Evolutionary conservation across 2,329 filamentous ascomycete species (phyloP).

Genomic region (Paraphoma sp.): DNA sequence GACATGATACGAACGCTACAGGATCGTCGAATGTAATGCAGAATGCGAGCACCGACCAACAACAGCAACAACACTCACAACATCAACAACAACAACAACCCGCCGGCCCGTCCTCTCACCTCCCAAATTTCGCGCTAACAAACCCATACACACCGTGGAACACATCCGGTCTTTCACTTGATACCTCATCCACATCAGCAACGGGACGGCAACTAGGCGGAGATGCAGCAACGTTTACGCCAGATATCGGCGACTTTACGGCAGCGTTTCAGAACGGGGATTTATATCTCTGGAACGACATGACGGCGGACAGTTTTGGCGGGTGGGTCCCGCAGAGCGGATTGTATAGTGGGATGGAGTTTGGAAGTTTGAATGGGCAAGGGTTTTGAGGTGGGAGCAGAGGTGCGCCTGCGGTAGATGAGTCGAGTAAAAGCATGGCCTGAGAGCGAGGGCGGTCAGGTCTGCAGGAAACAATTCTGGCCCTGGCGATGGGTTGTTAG

Average conservation of each 20-base stretch:
- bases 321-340: slow-evolving; percentile 39
- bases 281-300: slow-evolving; percentile 46
- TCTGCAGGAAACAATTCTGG: too few species aligned
- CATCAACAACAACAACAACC: not conserved
- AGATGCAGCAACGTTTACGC: slow-evolving; percentile 20
- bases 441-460: too few species aligned
- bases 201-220: slow-evolving; percentile 1
- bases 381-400: slow-evolving; percentile 14
- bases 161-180: slow-evolving; percentile 6
- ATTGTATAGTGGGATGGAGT: slow-evolving; percentile 34
- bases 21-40: not conserved
- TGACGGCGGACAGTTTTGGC: slow-evolving; percentile 39
- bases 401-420: too few species aligned
- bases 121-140: slow-evolving; percentile 10
- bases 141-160: slow-evolving; percentile 15
- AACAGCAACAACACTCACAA: not conserved
- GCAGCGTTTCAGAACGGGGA: slow-evolving; percentile 45
- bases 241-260: slow-evolving; percentile 42
- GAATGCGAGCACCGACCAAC: not conserved
- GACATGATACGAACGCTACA: too few species aligned
- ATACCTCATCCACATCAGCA: not conserved
- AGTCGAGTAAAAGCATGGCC: too few species aligned
- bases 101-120: not conserved
- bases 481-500: too few species aligned
- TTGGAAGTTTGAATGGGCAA: slow-evolving; percentile 25